phyloP scores from a whole-genome alignment of 2,329 filamentous ascomycete species.

The Orbilia quercus region DNA sequence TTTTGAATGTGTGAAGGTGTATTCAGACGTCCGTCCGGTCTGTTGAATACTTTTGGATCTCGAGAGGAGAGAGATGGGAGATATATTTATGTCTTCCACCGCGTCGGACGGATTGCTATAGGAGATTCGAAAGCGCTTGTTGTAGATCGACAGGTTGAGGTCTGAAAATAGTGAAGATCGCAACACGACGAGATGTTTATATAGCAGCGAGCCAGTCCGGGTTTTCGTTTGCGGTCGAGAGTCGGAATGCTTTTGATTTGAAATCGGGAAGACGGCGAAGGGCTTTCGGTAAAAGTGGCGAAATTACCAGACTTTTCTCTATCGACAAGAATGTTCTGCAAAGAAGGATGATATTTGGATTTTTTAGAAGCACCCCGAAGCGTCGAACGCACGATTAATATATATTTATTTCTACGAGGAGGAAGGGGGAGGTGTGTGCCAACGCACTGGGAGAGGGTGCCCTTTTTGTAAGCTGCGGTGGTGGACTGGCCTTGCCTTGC shows the following conservation, averaged over 20 bases:
- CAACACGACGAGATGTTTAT: slow-evolving; percentile 9
- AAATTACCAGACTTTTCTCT: slow-evolving; percentile 48
- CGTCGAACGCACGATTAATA: slow-evolving; percentile 32
- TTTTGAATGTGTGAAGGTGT: slow-evolving; percentile 56
- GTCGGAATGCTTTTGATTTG: slow-evolving; percentile 57
- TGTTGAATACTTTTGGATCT: too few species aligned
- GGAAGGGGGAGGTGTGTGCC: slow-evolving; percentile 46
- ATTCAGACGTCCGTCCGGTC: too few species aligned
- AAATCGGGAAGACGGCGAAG: slow-evolving; percentile 53
- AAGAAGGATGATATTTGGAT: slow-evolving; percentile 20
- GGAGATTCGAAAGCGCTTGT: too few species aligned
- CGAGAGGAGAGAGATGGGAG: too few species aligned
- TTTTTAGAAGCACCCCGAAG: slow-evolving; percentile 36
- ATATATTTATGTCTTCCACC: slow-evolving; percentile 16
- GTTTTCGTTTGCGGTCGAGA: slow-evolving; percentile 53
- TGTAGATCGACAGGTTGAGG: slow-evolving; percentile 45
- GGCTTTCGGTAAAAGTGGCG: slow-evolving; percentile 48
- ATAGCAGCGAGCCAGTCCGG: slow-evolving; percentile 11
- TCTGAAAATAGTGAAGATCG: slow-evolving; percentile 17
- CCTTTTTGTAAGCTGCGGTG: slow-evolving; percentile 55
- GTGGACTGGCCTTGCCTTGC: slow-evolving; percentile 19
- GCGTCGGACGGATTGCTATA: slow-evolving; percentile 18
- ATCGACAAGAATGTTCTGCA: slow-evolving; percentile 55
- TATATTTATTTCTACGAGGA: slow-evolving; percentile 44
- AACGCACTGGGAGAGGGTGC: slow-evolving; percentile 44